These are phyloP conservation scores for Xylaria castorea DNA, from an alignment of 495 filamentous ascomycete genomes.

Conservation along the genomic window DNA sequence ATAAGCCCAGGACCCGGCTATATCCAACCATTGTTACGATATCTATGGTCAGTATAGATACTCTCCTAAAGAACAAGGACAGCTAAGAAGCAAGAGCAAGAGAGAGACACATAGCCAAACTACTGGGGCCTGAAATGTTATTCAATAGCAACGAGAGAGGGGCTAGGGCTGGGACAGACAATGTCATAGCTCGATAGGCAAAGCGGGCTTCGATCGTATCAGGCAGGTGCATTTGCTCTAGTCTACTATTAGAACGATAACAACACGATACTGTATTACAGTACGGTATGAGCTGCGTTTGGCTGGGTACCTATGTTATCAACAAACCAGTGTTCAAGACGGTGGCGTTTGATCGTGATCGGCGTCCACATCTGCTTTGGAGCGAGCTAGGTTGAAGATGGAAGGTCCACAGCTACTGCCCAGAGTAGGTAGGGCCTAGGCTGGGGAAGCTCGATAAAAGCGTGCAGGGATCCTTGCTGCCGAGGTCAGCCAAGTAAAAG, in stretches of 20 bases:
- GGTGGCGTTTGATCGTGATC: conserved; percentile 14
- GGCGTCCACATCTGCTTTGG: conserved; percentile 12
- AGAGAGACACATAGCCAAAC: conserved; percentile 4
- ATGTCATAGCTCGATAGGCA: conserved; percentile 6
- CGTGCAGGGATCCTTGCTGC: conserved; percentile 11
- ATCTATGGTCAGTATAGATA: conserved; percentile 16
- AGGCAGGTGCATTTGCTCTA: conserved; percentile 15
- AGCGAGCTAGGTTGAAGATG: conserved; percentile 27
- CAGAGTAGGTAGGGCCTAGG: neutral
- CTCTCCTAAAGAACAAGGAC: conserved; percentile 12
- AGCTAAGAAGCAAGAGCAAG: conserved; percentile 14
- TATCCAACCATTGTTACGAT: conserved; percentile 27
- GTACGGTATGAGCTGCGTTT: conserved; percentile 9
- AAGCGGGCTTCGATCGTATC: conserved; percentile 13
- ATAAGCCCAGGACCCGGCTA: conserved; percentile 16
- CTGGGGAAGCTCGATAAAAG: conserved; percentile 21
- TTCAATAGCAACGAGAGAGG: conserved; percentile 7
- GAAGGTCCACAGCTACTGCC: conserved; percentile 19
- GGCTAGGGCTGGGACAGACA: neutral
- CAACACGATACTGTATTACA: conserved; percentile 7
- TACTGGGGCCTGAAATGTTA: conserved; percentile 2
- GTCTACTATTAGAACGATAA: conserved; percentile 5
- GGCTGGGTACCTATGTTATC: conserved; percentile 14
- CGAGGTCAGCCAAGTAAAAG: neutral
- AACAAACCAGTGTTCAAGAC: conserved; percentile 17